Conservation (phyloP, 2,329 filamentous ascomycete species). For the Metarhizium robertsii region DNA sequence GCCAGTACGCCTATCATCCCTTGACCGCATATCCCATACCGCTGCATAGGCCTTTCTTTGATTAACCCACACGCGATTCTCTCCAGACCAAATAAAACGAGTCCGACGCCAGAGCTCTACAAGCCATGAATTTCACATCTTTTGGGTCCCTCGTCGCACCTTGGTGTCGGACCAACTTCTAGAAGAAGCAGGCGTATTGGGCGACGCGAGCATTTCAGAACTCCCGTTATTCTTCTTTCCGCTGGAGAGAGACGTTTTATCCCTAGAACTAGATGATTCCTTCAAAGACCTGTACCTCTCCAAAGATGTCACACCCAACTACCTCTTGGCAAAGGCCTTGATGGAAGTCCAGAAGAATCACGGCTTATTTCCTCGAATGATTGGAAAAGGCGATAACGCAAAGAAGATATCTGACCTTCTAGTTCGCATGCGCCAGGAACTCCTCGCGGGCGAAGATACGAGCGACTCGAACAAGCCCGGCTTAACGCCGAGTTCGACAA, state of each 20-base stretch:
- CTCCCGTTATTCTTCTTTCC: conserved; percentile 86
- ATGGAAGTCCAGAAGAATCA: conserved; percentile 91
- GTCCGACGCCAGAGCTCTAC: conserved; percentile 80
- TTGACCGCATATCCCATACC: neutral
- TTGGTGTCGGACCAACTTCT: conserved; percentile 84
- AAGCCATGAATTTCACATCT: conserved; percentile 92
- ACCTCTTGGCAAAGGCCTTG: conserved; percentile 78
- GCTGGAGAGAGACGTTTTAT: conserved; percentile 82
- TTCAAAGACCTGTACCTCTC: conserved; percentile 82
- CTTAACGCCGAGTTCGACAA: conserved; percentile 74
- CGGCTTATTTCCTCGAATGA: conserved; percentile 87
- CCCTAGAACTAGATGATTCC: conserved; percentile 78
- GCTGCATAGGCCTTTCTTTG: neutral
- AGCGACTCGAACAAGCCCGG: conserved; percentile 53
- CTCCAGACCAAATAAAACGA: conserved; percentile 77
- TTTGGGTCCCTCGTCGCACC: conserved; percentile 90
- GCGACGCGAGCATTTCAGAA: conserved; percentile 83
- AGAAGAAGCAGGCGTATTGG: conserved; percentile 86
- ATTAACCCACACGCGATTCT: conserved; percentile 22
- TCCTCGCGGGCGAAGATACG: conserved; percentile 68
- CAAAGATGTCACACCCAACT: conserved; percentile 86
- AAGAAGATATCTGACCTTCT: conserved; percentile 81
- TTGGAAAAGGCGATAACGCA: conserved; percentile 92
- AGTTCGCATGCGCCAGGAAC: conserved; percentile 83
- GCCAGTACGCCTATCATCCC: conserved; percentile 56